Evolutionary conservation across 2,329 filamentous ascomycete genomes (phyloP).

Genomic region (Penicillium sp.): DNA sequence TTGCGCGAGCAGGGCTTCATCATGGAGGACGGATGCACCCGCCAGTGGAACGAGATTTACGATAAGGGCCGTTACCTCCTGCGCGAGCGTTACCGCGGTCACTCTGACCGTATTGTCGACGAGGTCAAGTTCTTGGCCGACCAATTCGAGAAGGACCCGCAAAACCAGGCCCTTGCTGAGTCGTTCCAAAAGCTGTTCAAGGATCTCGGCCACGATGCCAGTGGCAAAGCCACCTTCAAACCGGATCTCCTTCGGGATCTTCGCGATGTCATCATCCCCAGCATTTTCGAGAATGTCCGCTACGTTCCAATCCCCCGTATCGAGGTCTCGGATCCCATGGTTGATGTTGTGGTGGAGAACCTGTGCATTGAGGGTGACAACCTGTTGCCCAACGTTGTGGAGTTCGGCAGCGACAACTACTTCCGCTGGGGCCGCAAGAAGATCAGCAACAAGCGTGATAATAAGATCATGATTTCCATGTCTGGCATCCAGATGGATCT

Average conservation of each 20-base stretch:
- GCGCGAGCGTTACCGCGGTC: constrained; percentile 79
- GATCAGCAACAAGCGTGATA: constrained; percentile 75
- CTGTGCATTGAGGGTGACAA: constrained; percentile 95
- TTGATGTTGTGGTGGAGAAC: constrained; percentile 92
- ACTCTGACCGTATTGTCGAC: constrained; percentile 83
- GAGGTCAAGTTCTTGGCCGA: constrained; percentile 86
- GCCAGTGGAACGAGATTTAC: constrained; percentile 81
- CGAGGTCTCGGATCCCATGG: constrained; percentile 79
- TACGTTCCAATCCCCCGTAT: constrained; percentile 94
- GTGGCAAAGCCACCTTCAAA: constrained; percentile 87
- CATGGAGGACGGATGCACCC: constrained; percentile 73
- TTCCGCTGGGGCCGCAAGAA: constrained; percentile 93
- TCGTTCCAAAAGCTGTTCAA: constrained; percentile 81
- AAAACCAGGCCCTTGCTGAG: constrained; percentile 77
- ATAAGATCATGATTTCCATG: constrained; percentile 79
- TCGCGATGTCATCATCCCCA: constrained; percentile 80
- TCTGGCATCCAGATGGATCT: constrained; percentile 92
- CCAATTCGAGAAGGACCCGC: constrained; percentile 84
- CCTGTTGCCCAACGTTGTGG: constrained; percentile 86
- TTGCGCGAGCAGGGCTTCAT: constrained; percentile 90
- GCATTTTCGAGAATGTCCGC: constrained; percentile 75
- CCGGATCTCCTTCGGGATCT: constrained; percentile 87
- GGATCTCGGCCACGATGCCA: constrained; percentile 82
- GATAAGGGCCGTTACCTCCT: constrained; percentile 84
- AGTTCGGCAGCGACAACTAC: constrained; percentile 89